Evolutionary conservation across 2,329 filamentous ascomycete genomes (phyloP).

Genomic region (Fusarium sp.): DNA sequence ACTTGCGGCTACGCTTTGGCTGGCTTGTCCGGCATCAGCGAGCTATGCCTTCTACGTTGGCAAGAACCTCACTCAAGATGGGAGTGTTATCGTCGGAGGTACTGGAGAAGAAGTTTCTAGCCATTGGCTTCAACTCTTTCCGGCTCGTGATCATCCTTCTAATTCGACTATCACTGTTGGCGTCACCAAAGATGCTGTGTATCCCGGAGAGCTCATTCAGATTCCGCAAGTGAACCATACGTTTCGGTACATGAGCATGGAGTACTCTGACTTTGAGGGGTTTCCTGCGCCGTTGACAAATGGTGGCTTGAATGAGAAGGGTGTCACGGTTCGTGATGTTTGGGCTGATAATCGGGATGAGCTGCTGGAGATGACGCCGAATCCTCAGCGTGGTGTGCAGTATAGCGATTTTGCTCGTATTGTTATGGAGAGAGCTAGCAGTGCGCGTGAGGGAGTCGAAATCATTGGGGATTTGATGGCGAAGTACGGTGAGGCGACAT

Average conservation of each 20-base stretch:
- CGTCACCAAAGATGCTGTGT: constrained; percentile 36
- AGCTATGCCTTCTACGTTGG: constrained; percentile 63
- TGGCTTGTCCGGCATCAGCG: constrained; percentile 31
- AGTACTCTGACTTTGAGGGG: constrained; percentile 42
- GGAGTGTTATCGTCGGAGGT: constrained; percentile 57
- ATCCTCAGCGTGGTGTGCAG: constrained; percentile 38
- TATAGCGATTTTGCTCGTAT: constrained; percentile 43
- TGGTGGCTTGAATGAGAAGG: constrained; percentile 41
- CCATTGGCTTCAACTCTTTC: constrained; percentile 60
- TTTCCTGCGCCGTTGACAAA: constrained; percentile 41
- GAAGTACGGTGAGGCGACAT: constrained; percentile 38
- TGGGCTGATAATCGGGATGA: constrained; percentile 43
- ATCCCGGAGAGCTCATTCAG: constrained; percentile 38
- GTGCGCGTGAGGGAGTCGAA: constrained; percentile 36
- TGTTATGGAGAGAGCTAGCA: constrained; percentile 39
- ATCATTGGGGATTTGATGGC: constrained; percentile 36
- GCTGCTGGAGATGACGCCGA: constrained; percentile 39
- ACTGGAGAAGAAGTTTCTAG: constrained; percentile 61
- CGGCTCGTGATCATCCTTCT: constrained; percentile 53
- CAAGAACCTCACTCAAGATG: constrained; percentile 57
- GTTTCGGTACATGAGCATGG: constrained; percentile 41
- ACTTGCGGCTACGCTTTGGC: constrained; percentile 17
- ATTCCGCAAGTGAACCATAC: constrained; percentile 42
- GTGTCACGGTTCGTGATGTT: constrained; percentile 39
- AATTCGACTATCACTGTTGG: constrained; percentile 54